Evolutionary conservation across 2,329 filamentous ascomycete species (phyloP).

Genomic region (Bisporella sp.): DNA sequence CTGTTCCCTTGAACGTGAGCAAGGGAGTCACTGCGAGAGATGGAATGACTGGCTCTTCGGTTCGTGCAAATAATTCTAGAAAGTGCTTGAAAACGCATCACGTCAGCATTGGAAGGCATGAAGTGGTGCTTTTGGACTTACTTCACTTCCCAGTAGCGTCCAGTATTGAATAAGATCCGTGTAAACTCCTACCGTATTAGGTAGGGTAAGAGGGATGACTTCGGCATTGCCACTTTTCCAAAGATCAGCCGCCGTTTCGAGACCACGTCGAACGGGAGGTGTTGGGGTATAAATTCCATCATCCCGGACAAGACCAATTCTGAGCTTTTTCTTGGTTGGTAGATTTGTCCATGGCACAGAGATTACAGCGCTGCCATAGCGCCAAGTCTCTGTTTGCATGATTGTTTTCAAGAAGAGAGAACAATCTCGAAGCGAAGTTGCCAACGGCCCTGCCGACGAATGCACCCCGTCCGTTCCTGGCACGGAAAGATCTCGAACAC

Average conservation of each 20-base stretch:
- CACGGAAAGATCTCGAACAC: conserved; percentile 8
- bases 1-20: conserved; percentile 11
- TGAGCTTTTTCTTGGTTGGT: conserved; percentile 20
- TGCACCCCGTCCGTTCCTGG: conserved; percentile 31
- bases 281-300: conserved; percentile 30
- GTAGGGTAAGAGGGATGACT: conserved; percentile 28
- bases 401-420: conserved; percentile 29
- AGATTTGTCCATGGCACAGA: conserved; percentile 30
- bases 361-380: conserved; percentile 30
- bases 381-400: conserved; percentile 28
- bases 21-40: conserved; percentile 22
- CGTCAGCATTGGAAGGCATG: conserved; percentile 41
- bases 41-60: conserved; percentile 31
- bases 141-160: conserved; percentile 19
- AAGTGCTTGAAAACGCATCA: conserved; percentile 44
- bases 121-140: conserved; percentile 14
- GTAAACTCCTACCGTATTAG: conserved; percentile 20
- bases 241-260: conserved; percentile 23
- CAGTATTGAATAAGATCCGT: conserved; percentile 21
- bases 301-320: conserved; percentile 28
- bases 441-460: conserved; percentile 39
- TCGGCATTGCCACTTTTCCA: conserved; percentile 28
- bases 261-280: conserved; percentile 28
- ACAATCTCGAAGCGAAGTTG: conserved; percentile 16
- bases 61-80: conserved; percentile 3